Evolutionary conservation across 2,329 filamentous ascomycete genomes (phyloP).

Genomic region (Tolypocladium ovalisporum): DNA sequence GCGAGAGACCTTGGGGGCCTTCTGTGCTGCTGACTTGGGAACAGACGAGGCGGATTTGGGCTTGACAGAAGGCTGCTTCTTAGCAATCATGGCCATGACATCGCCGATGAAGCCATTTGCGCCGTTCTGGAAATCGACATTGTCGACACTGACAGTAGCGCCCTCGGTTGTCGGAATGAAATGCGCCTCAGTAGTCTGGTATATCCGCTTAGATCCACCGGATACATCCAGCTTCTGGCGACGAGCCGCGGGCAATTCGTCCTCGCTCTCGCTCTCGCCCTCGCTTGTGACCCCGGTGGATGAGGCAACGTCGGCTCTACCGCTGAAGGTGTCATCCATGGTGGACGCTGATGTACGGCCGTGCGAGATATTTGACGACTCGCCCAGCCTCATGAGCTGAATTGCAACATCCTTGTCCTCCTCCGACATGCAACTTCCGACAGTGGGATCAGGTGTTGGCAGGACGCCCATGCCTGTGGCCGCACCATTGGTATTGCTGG

Average conservation of each 20-base stretch:
- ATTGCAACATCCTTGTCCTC: slow-evolving; percentile 89
- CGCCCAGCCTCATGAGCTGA: slow-evolving; percentile 90
- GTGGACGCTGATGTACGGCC: slow-evolving; percentile 90
- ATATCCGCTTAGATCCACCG: slow-evolving; percentile 33
- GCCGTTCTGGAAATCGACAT: slow-evolving; percentile 21
- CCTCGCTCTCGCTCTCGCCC: slow-evolving; percentile 55
- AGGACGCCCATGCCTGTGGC: slow-evolving; percentile 44
- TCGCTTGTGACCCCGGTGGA: slow-evolving; percentile 80
- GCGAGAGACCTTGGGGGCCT: slow-evolving; percentile 33
- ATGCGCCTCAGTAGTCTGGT: slow-evolving; percentile 40
- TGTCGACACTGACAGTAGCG: slow-evolving; percentile 22
- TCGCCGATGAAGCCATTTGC: slow-evolving; percentile 24
- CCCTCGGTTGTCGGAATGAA: slow-evolving; percentile 42
- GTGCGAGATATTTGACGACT: slow-evolving; percentile 87
- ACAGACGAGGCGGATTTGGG: slow-evolving; percentile 22
- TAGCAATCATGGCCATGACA: slow-evolving; percentile 28
- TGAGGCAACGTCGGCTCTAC: slow-evolving; percentile 72
- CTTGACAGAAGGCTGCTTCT: slow-evolving; percentile 27
- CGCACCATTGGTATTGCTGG: slow-evolving; percentile 28
- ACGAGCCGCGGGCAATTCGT: slow-evolving; percentile 47
- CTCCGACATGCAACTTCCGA: slow-evolving; percentile 93
- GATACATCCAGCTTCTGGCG: slow-evolving; percentile 43
- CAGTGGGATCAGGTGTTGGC: slow-evolving; percentile 92
- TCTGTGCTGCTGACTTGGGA: slow-evolving; percentile 22
- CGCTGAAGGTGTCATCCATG: slow-evolving; percentile 86